Evolutionary conservation across 2,329 filamentous ascomycete genomes (phyloP).

Genomic region (Phoma sp.): DNA sequence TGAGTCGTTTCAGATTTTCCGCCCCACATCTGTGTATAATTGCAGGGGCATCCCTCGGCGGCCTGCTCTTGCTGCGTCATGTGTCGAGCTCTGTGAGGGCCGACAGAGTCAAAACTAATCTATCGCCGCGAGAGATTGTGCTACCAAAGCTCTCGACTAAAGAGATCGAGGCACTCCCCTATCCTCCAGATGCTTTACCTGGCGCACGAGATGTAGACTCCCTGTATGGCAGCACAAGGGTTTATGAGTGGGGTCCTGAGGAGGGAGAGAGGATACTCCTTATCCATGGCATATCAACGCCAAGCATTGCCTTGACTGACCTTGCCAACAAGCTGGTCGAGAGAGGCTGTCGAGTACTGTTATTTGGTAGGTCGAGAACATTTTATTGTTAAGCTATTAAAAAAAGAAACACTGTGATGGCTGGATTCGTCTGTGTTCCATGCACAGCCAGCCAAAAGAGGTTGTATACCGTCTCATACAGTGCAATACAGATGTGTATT

Average conservation of each 20-base stretch:
- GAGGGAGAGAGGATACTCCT: slow-evolving; percentile 74
- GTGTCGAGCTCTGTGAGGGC: slow-evolving; percentile 27
- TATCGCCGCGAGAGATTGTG: slow-evolving; percentile 38
- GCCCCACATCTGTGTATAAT: slow-evolving; percentile 27
- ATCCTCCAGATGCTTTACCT: slow-evolving; percentile 74
- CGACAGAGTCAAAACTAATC: slow-evolving; percentile 21
- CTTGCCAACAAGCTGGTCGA: slow-evolving; percentile 70
- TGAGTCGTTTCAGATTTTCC: slow-evolving; percentile 25
- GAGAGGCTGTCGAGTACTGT: slow-evolving; percentile 76
- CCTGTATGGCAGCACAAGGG: slow-evolving; percentile 72
- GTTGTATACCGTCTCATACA: too few species aligned
- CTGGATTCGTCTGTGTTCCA: too few species aligned
- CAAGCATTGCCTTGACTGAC: slow-evolving; percentile 71
- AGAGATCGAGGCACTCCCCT: slow-evolving; percentile 50
- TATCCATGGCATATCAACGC: slow-evolving; percentile 82
- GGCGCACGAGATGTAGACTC: slow-evolving; percentile 72
- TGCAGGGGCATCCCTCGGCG: slow-evolving; percentile 37
- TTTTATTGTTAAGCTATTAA: too few species aligned
- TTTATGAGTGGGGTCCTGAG: slow-evolving; percentile 82
- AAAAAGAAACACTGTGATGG: too few species aligned
- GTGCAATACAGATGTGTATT: too few species aligned
- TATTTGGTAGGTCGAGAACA: slow-evolving; percentile 65
- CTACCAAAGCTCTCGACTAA: slow-evolving; percentile 35
- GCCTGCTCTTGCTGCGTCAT: slow-evolving; percentile 32
- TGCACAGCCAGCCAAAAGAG: too few species aligned